phyloP scores from a whole-genome alignment of 345 rosid species.

The Melastoma malabathricum region DNA sequence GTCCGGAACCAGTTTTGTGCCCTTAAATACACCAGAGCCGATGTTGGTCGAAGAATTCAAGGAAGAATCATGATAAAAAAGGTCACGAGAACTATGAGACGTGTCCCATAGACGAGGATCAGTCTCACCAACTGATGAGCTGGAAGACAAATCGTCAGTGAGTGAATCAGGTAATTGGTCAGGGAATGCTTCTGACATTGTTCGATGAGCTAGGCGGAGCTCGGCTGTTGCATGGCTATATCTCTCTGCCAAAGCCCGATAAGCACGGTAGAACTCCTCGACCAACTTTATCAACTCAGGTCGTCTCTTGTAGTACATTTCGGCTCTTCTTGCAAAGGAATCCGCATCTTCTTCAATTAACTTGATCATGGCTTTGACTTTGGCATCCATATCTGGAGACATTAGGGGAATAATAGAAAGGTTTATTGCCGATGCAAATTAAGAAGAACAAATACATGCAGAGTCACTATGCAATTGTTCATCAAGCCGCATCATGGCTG shows the following conservation, averaged over 20 bases:
- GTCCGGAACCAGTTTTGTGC: slow-evolving; percentile 57
- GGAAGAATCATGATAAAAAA: slow-evolving; percentile 21
- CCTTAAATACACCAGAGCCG: slow-evolving; percentile 30
- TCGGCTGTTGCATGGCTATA: slow-evolving; percentile 86
- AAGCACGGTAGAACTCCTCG: slow-evolving; percentile 95
- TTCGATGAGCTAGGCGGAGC: slow-evolving; percentile 79
- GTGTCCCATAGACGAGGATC: slow-evolving; percentile 68
- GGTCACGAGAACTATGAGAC: slow-evolving; percentile 19
- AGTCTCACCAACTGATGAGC: slow-evolving; percentile 28
- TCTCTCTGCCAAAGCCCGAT: slow-evolving; percentile 95
- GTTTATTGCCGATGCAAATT: no score
- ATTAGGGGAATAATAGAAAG: no score
- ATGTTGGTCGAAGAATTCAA: slow-evolving; percentile 20
- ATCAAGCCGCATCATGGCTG: no score
- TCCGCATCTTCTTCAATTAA: slow-evolving; percentile 98
- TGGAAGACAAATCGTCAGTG: slow-evolving; percentile 47
- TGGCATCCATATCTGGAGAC: slow-evolving; percentile 72
- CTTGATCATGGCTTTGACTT: slow-evolving; percentile 90
- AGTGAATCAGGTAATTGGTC: slow-evolving; percentile 57
- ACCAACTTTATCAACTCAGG: slow-evolving; percentile 95
- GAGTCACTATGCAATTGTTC: no score
- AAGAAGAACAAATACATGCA: no score
- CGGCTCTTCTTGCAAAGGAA: slow-evolving; percentile 98
- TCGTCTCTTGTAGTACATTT: slow-evolving; percentile 96
- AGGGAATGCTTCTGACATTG: slow-evolving; percentile 91